Evolutionary conservation across 345 rosid genomes (phyloP), one percentile per base, ranked within the genome.

Genomic region (Eucalyptus lansdowneana): DNA sequence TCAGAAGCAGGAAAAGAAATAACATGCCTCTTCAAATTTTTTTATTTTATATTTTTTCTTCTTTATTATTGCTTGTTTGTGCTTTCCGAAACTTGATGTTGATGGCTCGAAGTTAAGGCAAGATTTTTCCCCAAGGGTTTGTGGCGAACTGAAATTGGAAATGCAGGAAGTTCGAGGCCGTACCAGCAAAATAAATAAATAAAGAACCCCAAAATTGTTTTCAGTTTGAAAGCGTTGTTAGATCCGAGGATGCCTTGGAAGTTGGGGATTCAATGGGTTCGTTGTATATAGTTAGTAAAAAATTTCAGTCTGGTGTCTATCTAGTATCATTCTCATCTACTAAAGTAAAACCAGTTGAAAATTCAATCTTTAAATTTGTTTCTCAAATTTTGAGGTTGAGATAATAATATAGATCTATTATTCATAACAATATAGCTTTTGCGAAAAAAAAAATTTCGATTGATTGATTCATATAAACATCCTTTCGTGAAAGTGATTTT

Each of bases 161-260:
- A 76, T 37, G 83, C 47, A 37, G 24, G 45, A 76, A 76, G 45
- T 37, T 76, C 47, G 42, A 76, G 45, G 83, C 47, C 25, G 47
- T 76, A 21, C 83, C 47, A 21, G 47, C 27, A 21, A 65, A 65
- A n/a, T n/a, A n/a, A 19, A 37, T 76, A 76, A 76, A 37, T 37
- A 76, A 76, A 76, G 42, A 37, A 37, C 27, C 83, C 83, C 47
- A 37, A 76, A 37, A 10, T 21, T 11, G 14, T 37, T 37, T 76
- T 6, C 45, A 76, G 47, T 37, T 40, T 21, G 9, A 21, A 76
- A 76, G 27, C 27, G 14, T 76, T 21, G 83, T 37, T 40, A 76
- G 83, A 76, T 76, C 83, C 45, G 6, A 76, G 83, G 83, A 76
- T 76, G 83, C 83, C 83, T 76, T 76, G 83, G 83, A 76, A 76